Evolutionary conservation across 768 basidiomycete species (phyloP).

Genomic region (Tricholoma bakamatsutake): DNA sequence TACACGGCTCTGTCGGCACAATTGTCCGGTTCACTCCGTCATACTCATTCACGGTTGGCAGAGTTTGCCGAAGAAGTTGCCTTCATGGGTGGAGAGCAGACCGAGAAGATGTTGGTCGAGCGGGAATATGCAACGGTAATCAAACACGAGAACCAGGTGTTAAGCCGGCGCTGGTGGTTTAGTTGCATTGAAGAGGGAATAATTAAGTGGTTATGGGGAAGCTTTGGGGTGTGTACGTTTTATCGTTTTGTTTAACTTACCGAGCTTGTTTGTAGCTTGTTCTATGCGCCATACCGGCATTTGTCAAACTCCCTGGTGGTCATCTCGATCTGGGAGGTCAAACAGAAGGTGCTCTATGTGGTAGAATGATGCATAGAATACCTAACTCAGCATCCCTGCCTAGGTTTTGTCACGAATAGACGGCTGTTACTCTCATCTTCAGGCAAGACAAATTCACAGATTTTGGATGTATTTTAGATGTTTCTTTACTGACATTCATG

Average conservation of each 20-base stretch:
- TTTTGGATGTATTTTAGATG: neutral
- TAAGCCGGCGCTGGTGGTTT: constrained; percentile 83
- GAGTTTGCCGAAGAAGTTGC: constrained; percentile 89
- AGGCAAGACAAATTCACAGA: constrained; percentile 32
- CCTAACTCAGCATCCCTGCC: neutral
- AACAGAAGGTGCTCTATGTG: constrained; percentile 64
- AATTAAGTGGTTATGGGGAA: constrained; percentile 96
- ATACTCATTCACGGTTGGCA: constrained; percentile 85
- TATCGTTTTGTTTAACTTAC: constrained; percentile 4
- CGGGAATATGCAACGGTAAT: constrained; percentile 81
- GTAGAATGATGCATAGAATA: neutral
- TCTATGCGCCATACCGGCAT: constrained; percentile 91
- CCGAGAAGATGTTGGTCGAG: constrained; percentile 89
- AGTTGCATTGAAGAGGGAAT: constrained; percentile 91
- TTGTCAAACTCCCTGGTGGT: constrained; percentile 78
- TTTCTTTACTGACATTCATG: constrained; percentile 2
- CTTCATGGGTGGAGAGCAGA: constrained; percentile 81
- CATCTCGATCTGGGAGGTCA: constrained; percentile 73
- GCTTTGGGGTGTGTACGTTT: constrained; percentile 65
- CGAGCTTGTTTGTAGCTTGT: constrained; percentile 44
- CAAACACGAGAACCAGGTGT: constrained; percentile 78
- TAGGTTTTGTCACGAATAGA: constrained; percentile 96
- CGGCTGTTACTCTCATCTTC: constrained; percentile 84
- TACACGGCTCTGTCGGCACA: constrained; percentile 88
- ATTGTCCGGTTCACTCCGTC: constrained; percentile 82